phyloP scores from a whole-genome alignment of 2,329 filamentous ascomycete genomes.

The Trichoderma citrinoviride region DNA sequence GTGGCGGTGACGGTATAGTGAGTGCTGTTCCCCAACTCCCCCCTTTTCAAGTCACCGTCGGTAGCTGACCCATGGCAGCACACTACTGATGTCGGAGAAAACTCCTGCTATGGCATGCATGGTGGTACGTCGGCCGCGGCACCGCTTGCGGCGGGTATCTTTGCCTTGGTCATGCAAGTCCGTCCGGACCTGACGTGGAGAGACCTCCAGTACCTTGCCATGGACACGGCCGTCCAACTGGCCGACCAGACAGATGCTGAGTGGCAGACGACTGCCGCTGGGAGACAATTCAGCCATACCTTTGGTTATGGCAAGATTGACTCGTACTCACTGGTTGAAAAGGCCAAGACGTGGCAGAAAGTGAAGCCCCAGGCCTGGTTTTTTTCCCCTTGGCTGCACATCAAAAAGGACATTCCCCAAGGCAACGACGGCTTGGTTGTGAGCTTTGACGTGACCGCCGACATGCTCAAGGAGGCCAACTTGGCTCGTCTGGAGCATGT shows the following conservation, averaged over 20 bases:
- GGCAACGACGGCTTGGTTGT: conserved; percentile 76
- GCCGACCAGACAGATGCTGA: conserved; percentile 67
- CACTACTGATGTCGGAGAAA: conserved; percentile 87
- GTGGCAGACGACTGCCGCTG: conserved; percentile 79
- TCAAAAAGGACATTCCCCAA: conserved; percentile 81
- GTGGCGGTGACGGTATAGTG: conserved; percentile 78
- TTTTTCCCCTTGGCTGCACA: conserved; percentile 89
- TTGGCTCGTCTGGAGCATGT: conserved; percentile 88
- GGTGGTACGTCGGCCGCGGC: conserved; percentile 95
- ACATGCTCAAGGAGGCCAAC: conserved; percentile 80
- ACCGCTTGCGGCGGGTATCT: conserved; percentile 86
- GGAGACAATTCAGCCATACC: conserved; percentile 87
- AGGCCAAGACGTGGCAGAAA: conserved; percentile 77
- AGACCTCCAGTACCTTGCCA: conserved; percentile 87
- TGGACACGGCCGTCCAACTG: conserved; percentile 75
- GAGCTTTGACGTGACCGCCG: conserved; percentile 75
- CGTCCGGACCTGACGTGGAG: conserved; percentile 89
- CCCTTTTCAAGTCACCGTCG: not conserved
- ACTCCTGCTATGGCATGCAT: conserved; percentile 76
- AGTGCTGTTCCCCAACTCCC: conserved; percentile 30
- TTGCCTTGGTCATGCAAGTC: conserved; percentile 79
- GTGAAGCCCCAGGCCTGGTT: conserved; percentile 97
- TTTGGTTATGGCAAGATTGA: conserved; percentile 97
- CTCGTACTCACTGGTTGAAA: conserved; percentile 78
- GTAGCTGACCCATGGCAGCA: conserved; percentile 52